Conservation (phyloP, 2,329 filamentous ascomycete genomes). For the Phaeoacremonium minimum region DNA sequence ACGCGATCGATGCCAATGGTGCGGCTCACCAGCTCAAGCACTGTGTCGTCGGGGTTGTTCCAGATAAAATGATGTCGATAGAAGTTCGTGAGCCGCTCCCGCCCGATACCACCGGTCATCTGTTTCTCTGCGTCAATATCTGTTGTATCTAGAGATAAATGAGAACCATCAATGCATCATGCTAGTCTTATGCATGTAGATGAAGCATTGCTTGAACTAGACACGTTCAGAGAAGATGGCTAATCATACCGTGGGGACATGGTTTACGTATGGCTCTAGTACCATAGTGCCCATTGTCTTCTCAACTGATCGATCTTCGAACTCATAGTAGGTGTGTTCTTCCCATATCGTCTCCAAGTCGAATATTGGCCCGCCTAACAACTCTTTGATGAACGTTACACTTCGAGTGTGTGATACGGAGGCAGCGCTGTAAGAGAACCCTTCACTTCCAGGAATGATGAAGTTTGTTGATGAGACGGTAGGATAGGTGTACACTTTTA, state of each 20-base stretch:
- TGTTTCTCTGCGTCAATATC: too few relatives aligned
- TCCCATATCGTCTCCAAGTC: slow-evolving; percentile 77
- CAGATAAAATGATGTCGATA: slow-evolving; percentile 74
- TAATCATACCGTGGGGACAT: slow-evolving; percentile 21
- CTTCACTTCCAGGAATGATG: slow-evolving; percentile 39
- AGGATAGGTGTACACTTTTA: slow-evolving; percentile 2
- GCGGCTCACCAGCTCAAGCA: slow-evolving; percentile 65
- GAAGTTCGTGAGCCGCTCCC: slow-evolving; percentile 58
- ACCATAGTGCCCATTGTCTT: slow-evolving; percentile 80
- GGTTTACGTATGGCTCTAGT: slow-evolving; percentile 52
- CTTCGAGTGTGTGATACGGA: slow-evolving; percentile 63
- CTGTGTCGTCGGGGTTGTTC: slow-evolving; percentile 63
- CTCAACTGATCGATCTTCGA: slow-evolving; percentile 62
- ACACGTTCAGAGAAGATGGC: too few relatives aligned
- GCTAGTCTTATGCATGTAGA: too few relatives aligned
- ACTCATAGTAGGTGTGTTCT: slow-evolving; percentile 70
- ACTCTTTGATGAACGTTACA: slow-evolving; percentile 59
- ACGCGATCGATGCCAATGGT: slow-evolving; percentile 70
- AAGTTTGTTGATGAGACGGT: slow-evolving; percentile 38
- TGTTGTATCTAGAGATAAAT: too few relatives aligned
- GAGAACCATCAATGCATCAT: too few relatives aligned
- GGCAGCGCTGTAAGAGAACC: slow-evolving; percentile 50
- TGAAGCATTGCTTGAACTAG: too few relatives aligned
- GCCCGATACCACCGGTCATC: slow-evolving; percentile 67
- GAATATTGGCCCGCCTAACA: slow-evolving; percentile 61